Conservation (phyloP, 352 stramenopile genomes). For the Phytopythium aichiense region DNA sequence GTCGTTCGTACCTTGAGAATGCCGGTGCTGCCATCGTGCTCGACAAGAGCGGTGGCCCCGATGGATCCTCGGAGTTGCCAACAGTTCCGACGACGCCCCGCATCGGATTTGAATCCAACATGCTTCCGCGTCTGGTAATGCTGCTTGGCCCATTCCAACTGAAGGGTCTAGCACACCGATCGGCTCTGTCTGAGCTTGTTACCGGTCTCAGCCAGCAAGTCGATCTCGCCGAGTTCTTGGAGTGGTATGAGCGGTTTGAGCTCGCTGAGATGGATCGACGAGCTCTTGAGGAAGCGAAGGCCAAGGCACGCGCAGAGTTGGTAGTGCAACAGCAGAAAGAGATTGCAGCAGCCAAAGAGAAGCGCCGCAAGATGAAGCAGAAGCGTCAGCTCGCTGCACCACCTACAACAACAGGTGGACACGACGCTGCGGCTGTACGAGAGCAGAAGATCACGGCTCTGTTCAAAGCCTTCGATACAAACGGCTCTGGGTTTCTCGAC, state of each 20-base stretch:
- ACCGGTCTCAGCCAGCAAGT: slow-evolving; percentile 31
- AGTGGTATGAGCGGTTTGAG: slow-evolving; percentile 55
- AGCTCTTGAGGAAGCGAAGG: slow-evolving; percentile 38
- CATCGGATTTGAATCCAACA: slow-evolving; percentile 49
- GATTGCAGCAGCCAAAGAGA: slow-evolving; percentile 17
- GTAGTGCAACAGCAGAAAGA: slow-evolving; percentile 28
- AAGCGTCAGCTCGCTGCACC: slow-evolving; percentile 16
- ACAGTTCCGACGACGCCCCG: background rate
- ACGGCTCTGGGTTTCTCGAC: slow-evolving; percentile 57
- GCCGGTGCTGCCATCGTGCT: slow-evolving; percentile 13
- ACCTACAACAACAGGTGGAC: background rate
- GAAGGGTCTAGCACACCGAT: slow-evolving; percentile 43
- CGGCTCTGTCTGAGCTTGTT: slow-evolving; percentile 45
- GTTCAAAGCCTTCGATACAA: slow-evolving; percentile 55
- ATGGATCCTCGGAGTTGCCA: background rate
- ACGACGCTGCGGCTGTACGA: slow-evolving; percentile 6
- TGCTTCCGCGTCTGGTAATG: slow-evolving; percentile 45
- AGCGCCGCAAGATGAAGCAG: slow-evolving; percentile 32
- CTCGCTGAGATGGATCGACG: slow-evolving; percentile 37
- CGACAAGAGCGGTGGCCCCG: background rate
- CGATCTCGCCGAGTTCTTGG: slow-evolving; percentile 38
- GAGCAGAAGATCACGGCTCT: slow-evolving; percentile 34
- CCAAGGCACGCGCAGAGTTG: slow-evolving; percentile 35
- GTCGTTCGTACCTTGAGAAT: slow-evolving; percentile 41
- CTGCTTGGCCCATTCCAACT: slow-evolving; percentile 52